These are phyloP conservation scores for Imleria badia DNA, from an alignment of 768 basidiomycete species.

Conservation along the genomic window DNA sequence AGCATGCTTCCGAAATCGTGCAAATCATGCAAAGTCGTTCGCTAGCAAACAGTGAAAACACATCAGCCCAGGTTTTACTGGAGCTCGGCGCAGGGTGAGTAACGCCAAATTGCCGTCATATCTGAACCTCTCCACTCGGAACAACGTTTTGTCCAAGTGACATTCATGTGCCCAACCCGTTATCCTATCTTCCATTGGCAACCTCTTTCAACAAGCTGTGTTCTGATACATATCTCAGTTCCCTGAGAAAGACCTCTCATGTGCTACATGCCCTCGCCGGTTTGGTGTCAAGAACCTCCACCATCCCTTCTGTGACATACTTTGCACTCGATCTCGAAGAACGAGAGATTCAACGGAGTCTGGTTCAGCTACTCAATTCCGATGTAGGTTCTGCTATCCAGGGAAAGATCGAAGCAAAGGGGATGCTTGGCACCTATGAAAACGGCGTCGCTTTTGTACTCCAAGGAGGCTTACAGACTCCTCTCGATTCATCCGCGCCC, in stretches of 20 bases:
- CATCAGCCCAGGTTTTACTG: constrained; percentile 60
- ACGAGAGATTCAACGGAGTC: constrained; percentile 78
- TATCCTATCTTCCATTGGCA: not conserved
- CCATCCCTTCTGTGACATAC: constrained; percentile 64
- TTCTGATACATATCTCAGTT: constrained; percentile 42
- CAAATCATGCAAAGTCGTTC: constrained; percentile 56
- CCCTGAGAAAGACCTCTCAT: constrained; percentile 86
- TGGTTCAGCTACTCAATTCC: constrained; percentile 63
- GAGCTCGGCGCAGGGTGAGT: constrained; percentile 95
- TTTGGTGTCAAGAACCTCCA: constrained; percentile 38
- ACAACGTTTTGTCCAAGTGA: not conserved
- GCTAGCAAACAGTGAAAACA: constrained; percentile 14
- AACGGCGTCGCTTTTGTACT: constrained; percentile 80
- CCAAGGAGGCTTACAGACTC: constrained; percentile 33
- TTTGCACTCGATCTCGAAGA: constrained; percentile 93
- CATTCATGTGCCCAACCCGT: not conserved
- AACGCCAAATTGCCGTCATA: not conserved
- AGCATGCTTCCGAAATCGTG: constrained; percentile 72
- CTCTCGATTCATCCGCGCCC: constrained; percentile 32
- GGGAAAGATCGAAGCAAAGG: constrained; percentile 77
- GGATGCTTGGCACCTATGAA: constrained; percentile 90
- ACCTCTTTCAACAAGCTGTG: not conserved
- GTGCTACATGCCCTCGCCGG: constrained; percentile 71
- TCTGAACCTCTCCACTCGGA: not conserved
- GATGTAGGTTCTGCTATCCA: constrained; percentile 57